A percentile compares a stretch with the other conserved stretches of the same genome.
phyloP scores from a whole-genome alignment of 2,329 filamentous ascomycete species.

The Metarhizium brunneum region DNA sequence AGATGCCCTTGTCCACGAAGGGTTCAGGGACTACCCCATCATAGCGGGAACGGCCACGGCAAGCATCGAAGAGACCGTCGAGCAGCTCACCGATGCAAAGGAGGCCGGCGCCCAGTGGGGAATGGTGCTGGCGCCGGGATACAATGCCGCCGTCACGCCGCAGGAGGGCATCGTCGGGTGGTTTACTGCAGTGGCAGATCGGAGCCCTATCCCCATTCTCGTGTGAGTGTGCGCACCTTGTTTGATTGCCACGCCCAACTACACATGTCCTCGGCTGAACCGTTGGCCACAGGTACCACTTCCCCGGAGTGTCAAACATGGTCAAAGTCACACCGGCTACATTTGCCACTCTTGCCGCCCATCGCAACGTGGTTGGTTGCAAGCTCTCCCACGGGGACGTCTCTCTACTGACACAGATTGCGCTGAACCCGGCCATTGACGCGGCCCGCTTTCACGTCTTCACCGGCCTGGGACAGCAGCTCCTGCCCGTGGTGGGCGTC shows the following conservation, averaged over 20 bases:
- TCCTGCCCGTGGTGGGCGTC: slow-evolving; percentile 49
- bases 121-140: slow-evolving; percentile 49
- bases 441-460: slow-evolving; percentile 49
- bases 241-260: too few species aligned
- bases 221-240: slow-evolving; percentile 31
- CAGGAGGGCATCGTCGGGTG: slow-evolving; percentile 48
- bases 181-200: slow-evolving; percentile 50
- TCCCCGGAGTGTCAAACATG: slow-evolving; percentile 59
- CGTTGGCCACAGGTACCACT: slow-evolving; percentile 41
- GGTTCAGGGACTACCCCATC: slow-evolving; percentile 49
- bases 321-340: slow-evolving; percentile 49
- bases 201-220: slow-evolving; percentile 46
- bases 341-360: slow-evolving; percentile 45
- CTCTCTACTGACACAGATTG: slow-evolving; percentile 53
- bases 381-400: slow-evolving; percentile 62
- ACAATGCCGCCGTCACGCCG: slow-evolving; percentile 45
- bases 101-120: slow-evolving; percentile 52
- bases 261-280: too few species aligned
- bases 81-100: slow-evolving; percentile 44
- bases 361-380: slow-evolving; percentile 59
- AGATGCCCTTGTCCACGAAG: slow-evolving; percentile 43
- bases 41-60: slow-evolving; percentile 54
- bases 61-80: slow-evolving; percentile 51
- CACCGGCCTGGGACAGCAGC: slow-evolving; percentile 57
- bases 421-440: slow-evolving; percentile 49